phyloP scores from a whole-genome alignment of 2,329 filamentous ascomycete genomes.

The Teratosphaeria viscida region DNA sequence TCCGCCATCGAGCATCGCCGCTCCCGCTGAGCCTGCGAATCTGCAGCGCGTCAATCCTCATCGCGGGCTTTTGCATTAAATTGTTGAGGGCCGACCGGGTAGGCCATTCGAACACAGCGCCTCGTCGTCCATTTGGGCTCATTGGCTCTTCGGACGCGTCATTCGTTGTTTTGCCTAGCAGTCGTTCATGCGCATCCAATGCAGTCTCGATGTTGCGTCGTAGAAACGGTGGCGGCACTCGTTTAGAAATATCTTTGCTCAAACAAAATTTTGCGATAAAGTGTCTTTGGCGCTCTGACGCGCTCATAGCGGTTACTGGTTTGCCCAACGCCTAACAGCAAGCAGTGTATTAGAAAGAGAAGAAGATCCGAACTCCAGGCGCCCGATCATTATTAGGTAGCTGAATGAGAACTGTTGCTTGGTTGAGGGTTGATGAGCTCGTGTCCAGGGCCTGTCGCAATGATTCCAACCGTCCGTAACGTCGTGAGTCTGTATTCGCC shows the following conservation, averaged over 20 bases:
- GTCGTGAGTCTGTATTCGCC: no score
- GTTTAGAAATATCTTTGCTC: constrained; percentile 6
- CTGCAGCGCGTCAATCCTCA: constrained; percentile 11
- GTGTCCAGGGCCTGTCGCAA: no score
- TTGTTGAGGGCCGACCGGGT: constrained; percentile 19
- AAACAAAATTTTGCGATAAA: constrained; percentile 9
- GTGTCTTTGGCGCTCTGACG: constrained; percentile 4
- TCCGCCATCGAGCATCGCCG: neutral
- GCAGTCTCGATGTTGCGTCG: constrained; percentile 21
- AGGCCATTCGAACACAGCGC: constrained; percentile 18
- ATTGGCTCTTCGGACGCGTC: constrained; percentile 4
- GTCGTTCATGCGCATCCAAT: constrained; percentile 19
- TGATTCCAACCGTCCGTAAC: no score
- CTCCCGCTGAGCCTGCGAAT: constrained; percentile 2
- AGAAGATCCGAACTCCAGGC: neutral
- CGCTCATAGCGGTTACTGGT: constrained; percentile 8
- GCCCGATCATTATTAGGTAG: neutral
- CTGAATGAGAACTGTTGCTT: neutral
- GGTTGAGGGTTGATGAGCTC: neutral
- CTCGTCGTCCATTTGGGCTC: constrained; percentile 4
- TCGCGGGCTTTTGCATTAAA: constrained; percentile 11
- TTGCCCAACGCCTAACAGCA: neutral
- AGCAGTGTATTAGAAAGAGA: neutral
- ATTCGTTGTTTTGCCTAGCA: neutral
- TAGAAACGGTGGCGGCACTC: constrained; percentile 14